Conservation (phyloP, 2,329 filamentous ascomycete species). For the Dendryphion nanum region DNA sequence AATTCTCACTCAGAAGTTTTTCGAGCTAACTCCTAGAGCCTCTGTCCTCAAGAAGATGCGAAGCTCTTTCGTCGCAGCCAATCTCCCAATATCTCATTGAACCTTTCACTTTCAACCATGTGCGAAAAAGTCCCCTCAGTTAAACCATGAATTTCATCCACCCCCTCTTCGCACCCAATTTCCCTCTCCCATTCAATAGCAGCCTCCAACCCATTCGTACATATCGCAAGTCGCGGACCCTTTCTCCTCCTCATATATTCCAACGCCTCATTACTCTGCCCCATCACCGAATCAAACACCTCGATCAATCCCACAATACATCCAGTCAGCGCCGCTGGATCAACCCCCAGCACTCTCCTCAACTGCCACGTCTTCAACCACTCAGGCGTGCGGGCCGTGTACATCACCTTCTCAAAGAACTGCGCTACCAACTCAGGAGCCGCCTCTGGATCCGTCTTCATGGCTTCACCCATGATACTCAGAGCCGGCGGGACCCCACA, state of each 20-base stretch:
- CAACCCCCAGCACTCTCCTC: slow-evolving; percentile 6
- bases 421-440: background rate
- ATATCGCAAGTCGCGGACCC: slow-evolving; percentile 10
- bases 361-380: slow-evolving; percentile 13
- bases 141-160: slow-evolving; percentile 3
- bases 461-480: slow-evolving; percentile 4
- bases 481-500: slow-evolving; percentile 8
- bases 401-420: slow-evolving; percentile 11
- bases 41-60: background rate
- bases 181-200: slow-evolving; percentile 10
- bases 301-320: slow-evolving; percentile 8
- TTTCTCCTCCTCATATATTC: slow-evolving; percentile 13
- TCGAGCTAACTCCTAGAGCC: background rate
- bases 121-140: slow-evolving; percentile 13
- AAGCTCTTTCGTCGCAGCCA: slow-evolving; percentile 7
- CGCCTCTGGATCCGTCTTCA: slow-evolving; percentile 1
- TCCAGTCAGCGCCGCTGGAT: slow-evolving; percentile 7
- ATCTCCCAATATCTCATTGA: slow-evolving; percentile 9
- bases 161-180: slow-evolving; percentile 5
- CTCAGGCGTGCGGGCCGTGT: slow-evolving; percentile 7
- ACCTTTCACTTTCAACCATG: slow-evolving; percentile 10
- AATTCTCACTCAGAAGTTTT: background rate
- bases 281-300: slow-evolving; percentile 10
- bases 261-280: slow-evolving; percentile 8
- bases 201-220: slow-evolving; percentile 4